A percentile compares a stretch with the other conserved stretches of the same genome.
Conservation (phyloP, 2,329 filamentous ascomycete genomes). For the Cercospora zeina region DNA sequence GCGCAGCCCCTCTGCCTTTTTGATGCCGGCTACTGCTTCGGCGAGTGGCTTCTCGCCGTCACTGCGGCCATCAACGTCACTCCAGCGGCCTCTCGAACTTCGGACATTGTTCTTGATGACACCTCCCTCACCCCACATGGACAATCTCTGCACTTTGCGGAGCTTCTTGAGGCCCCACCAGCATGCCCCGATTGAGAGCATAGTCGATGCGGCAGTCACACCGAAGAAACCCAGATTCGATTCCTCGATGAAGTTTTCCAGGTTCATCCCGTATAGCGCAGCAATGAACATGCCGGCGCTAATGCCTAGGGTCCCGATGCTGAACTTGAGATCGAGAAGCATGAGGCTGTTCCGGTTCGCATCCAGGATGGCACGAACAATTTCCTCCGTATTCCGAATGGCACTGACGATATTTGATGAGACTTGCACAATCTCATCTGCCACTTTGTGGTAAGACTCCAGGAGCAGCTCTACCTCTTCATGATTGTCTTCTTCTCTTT, state of each 20-base stretch:
- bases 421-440: constrained; percentile 96
- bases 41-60: constrained; percentile 28
- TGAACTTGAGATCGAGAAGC: constrained; percentile 95
- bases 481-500: constrained; percentile 78
- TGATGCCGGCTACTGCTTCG: constrained; percentile 34
- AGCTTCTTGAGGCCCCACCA: constrained; percentile 81
- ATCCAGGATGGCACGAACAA: constrained; percentile 94
- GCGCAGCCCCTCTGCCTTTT: constrained; percentile 33
- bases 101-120: constrained; percentile 27
- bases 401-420: constrained; percentile 89
- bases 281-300: constrained; percentile 93
- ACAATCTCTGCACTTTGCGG: constrained; percentile 80
- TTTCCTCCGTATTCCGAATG: constrained; percentile 97
- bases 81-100: constrained; percentile 36
- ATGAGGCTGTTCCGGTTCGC: constrained; percentile 98
- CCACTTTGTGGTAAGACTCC: constrained; percentile 96
- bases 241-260: constrained; percentile 98
- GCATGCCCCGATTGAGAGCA: constrained; percentile 75
- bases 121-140: constrained; percentile 71
- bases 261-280: constrained; percentile 99
- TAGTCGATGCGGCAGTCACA: constrained; percentile 68
- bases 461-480: constrained; percentile 96
- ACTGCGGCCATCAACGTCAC: constrained; percentile 31
- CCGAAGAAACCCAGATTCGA: constrained; percentile 80
- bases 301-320: constrained; percentile 89